Evolutionary conservation across 192 early-diverging fungal species (phyloP).

Genomic region (Coemansia sp.): DNA sequence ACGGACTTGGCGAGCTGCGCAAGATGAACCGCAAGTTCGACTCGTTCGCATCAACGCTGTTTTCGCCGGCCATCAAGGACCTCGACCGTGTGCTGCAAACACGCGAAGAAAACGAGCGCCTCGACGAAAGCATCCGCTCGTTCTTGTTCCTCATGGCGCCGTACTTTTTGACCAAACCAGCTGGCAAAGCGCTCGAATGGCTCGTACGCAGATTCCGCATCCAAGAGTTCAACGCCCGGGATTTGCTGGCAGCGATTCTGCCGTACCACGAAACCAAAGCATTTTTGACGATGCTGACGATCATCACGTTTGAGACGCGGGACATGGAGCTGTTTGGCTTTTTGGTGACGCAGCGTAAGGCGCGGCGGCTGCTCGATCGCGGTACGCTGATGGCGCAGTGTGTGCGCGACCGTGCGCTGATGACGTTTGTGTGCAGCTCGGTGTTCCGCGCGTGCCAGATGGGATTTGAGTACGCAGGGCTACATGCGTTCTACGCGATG

Average conservation of each 20-base stretch:
- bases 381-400: conserved; percentile 68
- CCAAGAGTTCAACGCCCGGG: conserved; percentile 83
- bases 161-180: conserved; percentile 78
- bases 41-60: conserved; percentile 70
- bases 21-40: conserved; percentile 64
- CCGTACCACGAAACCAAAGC: conserved; percentile 93
- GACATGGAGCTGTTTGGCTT: conserved; percentile 44
- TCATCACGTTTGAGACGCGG: conserved; percentile 66
- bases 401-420: conserved; percentile 64
- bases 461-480: conserved; percentile 29
- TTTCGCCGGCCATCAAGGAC: conserved; percentile 76
- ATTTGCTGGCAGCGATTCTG: conserved; percentile 71
- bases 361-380: conserved; percentile 64
- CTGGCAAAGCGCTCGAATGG: conserved; percentile 91
- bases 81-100: conserved; percentile 79
- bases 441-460: conserved; percentile 44
- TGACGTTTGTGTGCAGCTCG: conserved; percentile 77
- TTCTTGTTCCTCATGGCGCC: conserved; percentile 82
- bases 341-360: conserved; percentile 44
- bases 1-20: conserved; percentile 74
- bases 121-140: conserved; percentile 71
- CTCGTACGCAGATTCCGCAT: conserved; percentile 81
- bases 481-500: conserved; percentile 44
- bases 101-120: conserved; percentile 72
- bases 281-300: conserved; percentile 79